Evolutionary conservation across 495 filamentous ascomycete species (phyloP), one percentile per base, ranked within the genome.

Genomic region (Tuber magnatum): DNA sequence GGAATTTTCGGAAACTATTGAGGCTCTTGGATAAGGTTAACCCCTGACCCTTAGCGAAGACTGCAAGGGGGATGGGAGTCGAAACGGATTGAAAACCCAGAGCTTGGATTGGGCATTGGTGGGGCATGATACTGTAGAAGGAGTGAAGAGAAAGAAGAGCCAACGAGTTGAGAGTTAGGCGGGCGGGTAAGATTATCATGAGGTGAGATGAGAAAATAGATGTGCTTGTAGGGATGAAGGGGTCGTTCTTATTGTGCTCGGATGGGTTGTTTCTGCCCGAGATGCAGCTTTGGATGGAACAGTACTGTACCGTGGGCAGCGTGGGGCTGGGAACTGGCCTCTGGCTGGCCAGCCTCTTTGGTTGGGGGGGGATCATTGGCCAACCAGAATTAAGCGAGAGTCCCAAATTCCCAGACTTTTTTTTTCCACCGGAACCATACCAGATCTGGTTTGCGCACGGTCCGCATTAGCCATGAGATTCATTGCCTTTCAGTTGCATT

Each of bases 1-100:
- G 56, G 56, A 35, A 65, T 28, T 65, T 65, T 65, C 35, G 16
- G 18, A 18, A 61, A 35, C 35, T 65, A 65, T 20, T 65, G 56
- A 65, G 56, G 56, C 56, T 65, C 56, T 65, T 65, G 56, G 56
- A 65, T 65, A 35, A 65, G 56, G 56, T 65, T 65, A 20, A 65
- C 56, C 56, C 56, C 56, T 65, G 56, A 65, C 56, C 56, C 56
- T 65, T 35, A 65, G 56, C 28, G 56, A n/a, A 18, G 56, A 65
- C 56, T 35, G 14, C 28, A 35, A 32, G 56, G 56, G 51, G 51
- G 51, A 61, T 32, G 6, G n/a, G 5, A 35, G 28, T 65, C 56
- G 56, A 65, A 65, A 65, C 56, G 16, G 28, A 35, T 65, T 65
- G 7, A 65, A 65, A 65, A 65, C 28, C 12, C 12, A 14, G 18